Percentiles rank a stretch among this genome's conserved stretches.
Conservation (phyloP, 768 basidiomycete species). For the Mycena belliarum region DNA sequence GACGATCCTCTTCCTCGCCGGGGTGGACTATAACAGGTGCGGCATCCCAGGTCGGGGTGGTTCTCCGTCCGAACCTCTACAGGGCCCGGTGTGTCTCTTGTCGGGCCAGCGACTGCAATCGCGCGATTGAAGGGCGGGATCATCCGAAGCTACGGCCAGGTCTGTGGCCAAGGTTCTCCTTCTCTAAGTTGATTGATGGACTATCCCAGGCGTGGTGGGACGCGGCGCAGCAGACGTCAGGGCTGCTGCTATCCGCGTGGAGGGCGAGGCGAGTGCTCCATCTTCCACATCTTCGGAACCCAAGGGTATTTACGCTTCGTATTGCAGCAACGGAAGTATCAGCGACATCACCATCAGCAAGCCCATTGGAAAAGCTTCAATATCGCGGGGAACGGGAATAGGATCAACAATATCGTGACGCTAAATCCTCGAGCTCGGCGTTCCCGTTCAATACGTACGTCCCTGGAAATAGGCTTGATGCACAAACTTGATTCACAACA, state of each 20-base stretch:
- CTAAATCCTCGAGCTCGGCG: constrained; percentile 5
- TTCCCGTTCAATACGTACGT: constrained; percentile 22
- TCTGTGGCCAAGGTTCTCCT: neutral
- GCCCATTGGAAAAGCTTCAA: constrained; percentile 22
- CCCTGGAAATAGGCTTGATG: no score
- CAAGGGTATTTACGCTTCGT: no score
- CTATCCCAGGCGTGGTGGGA: constrained; percentile 14
- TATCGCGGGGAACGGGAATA: constrained; percentile 18
- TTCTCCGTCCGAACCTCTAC: constrained; percentile 16
- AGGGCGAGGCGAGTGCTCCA: constrained; percentile 10
- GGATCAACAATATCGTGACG: constrained; percentile 9
- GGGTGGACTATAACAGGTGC: constrained; percentile 18
- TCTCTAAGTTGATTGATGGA: neutral
- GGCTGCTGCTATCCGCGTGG: constrained; percentile 12
- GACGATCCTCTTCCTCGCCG: constrained; percentile 13
- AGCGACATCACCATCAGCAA: constrained; percentile 17
- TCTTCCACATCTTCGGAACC: no score
- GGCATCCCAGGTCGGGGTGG: constrained; percentile 8
- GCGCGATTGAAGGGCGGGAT: constrained; percentile 15
- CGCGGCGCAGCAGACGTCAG: constrained; percentile 11
- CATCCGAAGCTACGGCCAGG: constrained; percentile 19
- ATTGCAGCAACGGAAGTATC: constrained; percentile 18
- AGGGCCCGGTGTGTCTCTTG: constrained; percentile 11
- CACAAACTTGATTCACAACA: no score
- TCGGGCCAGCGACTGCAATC: constrained; percentile 8